Evolutionary conservation across 2,329 filamentous ascomycete species (phyloP).

Genomic region (Pestalotiopsis sp.): DNA sequence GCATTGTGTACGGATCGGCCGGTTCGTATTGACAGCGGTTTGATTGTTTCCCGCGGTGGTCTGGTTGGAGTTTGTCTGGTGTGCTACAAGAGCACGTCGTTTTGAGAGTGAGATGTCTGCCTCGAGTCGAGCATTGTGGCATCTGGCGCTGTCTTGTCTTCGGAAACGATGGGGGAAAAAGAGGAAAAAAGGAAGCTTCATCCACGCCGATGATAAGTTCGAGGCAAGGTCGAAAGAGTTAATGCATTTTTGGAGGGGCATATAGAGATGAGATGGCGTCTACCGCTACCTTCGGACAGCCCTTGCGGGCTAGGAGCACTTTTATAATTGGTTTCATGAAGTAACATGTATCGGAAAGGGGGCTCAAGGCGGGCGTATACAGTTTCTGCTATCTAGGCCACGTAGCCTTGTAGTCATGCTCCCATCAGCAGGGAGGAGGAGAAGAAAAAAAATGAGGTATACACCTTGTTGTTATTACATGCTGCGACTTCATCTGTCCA

Average conservation of each 20-base stretch:
- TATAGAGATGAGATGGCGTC: neutral
- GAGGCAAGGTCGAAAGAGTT: neutral
- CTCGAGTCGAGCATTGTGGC: neutral
- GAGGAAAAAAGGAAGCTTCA: neutral
- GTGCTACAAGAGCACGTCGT: neutral
- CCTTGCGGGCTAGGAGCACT: neutral
- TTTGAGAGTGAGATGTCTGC: neutral
- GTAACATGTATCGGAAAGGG: neutral
- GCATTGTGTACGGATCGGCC: slow-evolving; percentile 2
- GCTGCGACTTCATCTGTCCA: neutral
- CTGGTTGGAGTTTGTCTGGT: slow-evolving; percentile 4
- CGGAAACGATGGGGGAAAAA: neutral
- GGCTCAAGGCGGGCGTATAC: neutral
- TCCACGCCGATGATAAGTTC: neutral
- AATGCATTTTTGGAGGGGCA: neutral
- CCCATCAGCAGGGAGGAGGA: too few species aligned
- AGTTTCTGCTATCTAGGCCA: neutral
- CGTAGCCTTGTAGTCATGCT: neutral
- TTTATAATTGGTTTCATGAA: neutral
- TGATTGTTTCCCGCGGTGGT: neutral
- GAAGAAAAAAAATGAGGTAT: neutral
- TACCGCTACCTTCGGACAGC: neutral
- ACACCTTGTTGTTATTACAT: neutral
- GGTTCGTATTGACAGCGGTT: neutral
- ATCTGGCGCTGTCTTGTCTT: neutral